Conservation (phyloP, 1,284 basidiomycete genomes). For the Agroathelia rolfsii region DNA sequence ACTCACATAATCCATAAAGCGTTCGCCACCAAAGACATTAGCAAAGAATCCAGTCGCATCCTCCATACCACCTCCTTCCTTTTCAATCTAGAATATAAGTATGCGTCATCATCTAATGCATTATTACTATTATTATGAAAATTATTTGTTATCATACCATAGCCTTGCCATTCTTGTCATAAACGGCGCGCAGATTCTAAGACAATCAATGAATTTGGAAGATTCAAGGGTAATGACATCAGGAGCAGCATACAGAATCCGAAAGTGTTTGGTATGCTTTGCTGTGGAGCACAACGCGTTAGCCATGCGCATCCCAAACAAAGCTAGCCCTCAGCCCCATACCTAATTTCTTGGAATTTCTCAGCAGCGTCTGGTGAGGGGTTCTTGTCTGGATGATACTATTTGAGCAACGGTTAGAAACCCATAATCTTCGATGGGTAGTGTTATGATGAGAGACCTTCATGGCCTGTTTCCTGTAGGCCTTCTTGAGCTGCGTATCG, state of each 20-base stretch:
- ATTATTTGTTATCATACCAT: constrained; percentile 41
- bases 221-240: constrained; percentile 7
- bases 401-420: constrained; percentile 5
- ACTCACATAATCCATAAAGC: constrained; percentile 78
- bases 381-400: constrained; percentile 96
- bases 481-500: constrained; percentile 86
- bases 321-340: constrained; percentile 17
- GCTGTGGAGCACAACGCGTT: constrained; percentile 29
- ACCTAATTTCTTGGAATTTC: constrained; percentile 92
- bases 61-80: constrained; percentile 65
- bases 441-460: constrained; percentile 44
- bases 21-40: constrained; percentile 85
- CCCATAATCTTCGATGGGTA: constrained; percentile 1
- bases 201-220: constrained; percentile 11
- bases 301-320: neutral
- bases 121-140: neutral
- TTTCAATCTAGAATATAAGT: constrained; percentile 42
- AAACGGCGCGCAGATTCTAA: constrained; percentile 80
- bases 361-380: constrained; percentile 78
- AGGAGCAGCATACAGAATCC: constrained; percentile 50
- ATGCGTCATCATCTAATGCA: neutral
- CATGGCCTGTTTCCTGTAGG: constrained; percentile 92
- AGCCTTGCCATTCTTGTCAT: constrained; percentile 91
- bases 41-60: constrained; percentile 89
- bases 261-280: constrained; percentile 88